Evolutionary conservation across 257 asterid genomes (phyloP), one percentile per base, ranked within the genome.

Genomic region (Cinchona pubescens): DNA sequence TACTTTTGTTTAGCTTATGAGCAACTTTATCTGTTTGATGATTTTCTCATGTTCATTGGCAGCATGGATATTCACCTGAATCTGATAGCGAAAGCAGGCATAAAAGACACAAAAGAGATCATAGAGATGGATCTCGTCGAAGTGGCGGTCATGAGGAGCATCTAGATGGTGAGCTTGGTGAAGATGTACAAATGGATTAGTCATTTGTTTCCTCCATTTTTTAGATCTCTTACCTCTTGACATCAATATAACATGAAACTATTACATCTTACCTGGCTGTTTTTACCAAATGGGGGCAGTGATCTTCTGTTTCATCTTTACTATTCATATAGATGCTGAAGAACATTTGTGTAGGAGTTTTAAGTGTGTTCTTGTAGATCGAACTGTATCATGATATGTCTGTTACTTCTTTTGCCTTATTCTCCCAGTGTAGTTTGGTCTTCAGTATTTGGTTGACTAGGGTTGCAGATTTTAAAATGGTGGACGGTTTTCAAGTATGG

Each of bases 141-240:
- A 86, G 75, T 72, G 87, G 89, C 67, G 92, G 91, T 35, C 59
- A 79, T 10, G 98, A 95, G 83, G 99, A 95, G 89, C 98, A 91
- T 66, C 97, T 92, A 88, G 98, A 95, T 83, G 99, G 99, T 61
- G 99, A 95, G 80, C 85, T 95, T 45, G 98, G 99, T 63, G 99
- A 95, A 85, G 98, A 95, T 84, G 99, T 96, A 69, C 98, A 91
- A 87, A 95, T 94, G 81, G 91, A 87, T 74, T 94, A 90, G 80
- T 75, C 66, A 38, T 38, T 21, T 21, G 27, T 1, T 3, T 19
- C 9, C 27, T 30, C 51, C 42, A 25, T 23, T 35, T 25, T 66
- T 43, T 67, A 66, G 68, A 49, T 74, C 35, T 48, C 21, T 16
- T 56, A 21, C 51, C 49, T 62, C 40, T n/a, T 74, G 72, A 74